Percentiles rank a stretch among this genome's conserved stretches.
phyloP scores from a whole-genome alignment of 1,139 yeast species.

The Pichiaceae sp. region DNA sequence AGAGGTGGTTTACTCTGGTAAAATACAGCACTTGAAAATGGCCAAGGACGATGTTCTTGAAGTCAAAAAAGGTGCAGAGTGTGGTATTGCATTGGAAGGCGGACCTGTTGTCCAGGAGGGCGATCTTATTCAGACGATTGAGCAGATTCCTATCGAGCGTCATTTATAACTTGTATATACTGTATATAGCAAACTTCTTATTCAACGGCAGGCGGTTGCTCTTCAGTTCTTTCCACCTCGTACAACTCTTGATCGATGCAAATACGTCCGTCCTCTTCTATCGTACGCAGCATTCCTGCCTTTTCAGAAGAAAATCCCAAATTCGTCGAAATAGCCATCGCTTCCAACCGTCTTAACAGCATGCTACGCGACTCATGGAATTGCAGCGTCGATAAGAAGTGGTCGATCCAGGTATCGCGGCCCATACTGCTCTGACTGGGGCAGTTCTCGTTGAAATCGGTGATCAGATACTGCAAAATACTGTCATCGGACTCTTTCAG shows the following conservation, averaged over 20 bases:
- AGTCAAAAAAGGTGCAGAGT: constrained; percentile 79
- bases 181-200: constrained; percentile 3
- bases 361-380: constrained; percentile 15
- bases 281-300: neutral
- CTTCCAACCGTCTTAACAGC: constrained; percentile 1
- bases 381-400: constrained; percentile 8
- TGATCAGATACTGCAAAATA: constrained; percentile 1
- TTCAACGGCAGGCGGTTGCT: no score
- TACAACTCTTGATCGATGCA: neutral
- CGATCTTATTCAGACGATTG: constrained; percentile 68
- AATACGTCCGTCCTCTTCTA: neutral
- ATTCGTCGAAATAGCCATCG: neutral
- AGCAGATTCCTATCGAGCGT: constrained; percentile 60
- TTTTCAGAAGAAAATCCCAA: neutral
- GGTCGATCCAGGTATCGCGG: constrained; percentile 8
- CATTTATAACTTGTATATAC: constrained; percentile 37
- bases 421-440: neutral
- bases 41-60: constrained; percentile 74
- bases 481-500: constrained; percentile 3
- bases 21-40: constrained; percentile 67
- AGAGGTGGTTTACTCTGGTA: constrained; percentile 55
- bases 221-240: no score
- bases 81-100: constrained; percentile 70
- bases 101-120: constrained; percentile 60
- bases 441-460: constrained; percentile 2